Evolutionary conservation across 1,284 basidiomycete species (phyloP).

Genomic region (Rhodotorula sp.): DNA sequence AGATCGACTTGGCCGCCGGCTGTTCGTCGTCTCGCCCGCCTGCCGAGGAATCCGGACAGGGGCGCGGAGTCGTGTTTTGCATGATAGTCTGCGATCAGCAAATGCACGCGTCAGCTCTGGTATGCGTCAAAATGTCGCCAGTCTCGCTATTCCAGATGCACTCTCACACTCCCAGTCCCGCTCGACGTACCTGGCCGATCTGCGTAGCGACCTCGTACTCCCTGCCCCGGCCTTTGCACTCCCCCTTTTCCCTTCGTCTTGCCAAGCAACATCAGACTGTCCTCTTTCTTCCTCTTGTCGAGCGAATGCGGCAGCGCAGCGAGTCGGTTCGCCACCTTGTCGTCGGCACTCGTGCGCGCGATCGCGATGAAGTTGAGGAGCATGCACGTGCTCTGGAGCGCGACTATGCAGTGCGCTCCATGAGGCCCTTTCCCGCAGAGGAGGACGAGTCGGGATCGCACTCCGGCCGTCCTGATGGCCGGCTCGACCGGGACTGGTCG

Average conservation of each 20-base stretch:
- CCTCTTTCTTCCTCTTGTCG: constrained; percentile 72
- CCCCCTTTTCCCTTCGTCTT: constrained; percentile 74
- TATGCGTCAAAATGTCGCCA: no score
- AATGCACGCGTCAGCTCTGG: neutral
- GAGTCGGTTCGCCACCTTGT: constrained; percentile 72
- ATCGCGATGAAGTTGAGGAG: constrained; percentile 90
- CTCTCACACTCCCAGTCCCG: no score
- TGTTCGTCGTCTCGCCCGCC: constrained; percentile 79
- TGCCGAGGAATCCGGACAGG: constrained; percentile 91
- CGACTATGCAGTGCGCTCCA: constrained; percentile 64
- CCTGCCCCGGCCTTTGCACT: constrained; percentile 86
- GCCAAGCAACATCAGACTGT: constrained; percentile 76
- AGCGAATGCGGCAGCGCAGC: constrained; percentile 81
- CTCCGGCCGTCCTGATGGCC: no score
- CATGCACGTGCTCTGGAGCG: constrained; percentile 63
- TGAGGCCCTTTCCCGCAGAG: constrained; percentile 77
- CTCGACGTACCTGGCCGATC: no score
- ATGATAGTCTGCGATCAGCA: constrained; percentile 66
- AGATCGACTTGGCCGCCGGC: constrained; percentile 78
- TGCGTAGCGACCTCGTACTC: constrained; percentile 85
- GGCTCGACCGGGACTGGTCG: no score
- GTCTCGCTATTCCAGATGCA: no score
- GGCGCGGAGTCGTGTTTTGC: constrained; percentile 79
- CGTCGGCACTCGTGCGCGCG: constrained; percentile 39
- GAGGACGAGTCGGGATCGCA: constrained; percentile 85